Conservation (phyloP, 1,139 yeast species). For the Lodderomyces beijingensis region DNA sequence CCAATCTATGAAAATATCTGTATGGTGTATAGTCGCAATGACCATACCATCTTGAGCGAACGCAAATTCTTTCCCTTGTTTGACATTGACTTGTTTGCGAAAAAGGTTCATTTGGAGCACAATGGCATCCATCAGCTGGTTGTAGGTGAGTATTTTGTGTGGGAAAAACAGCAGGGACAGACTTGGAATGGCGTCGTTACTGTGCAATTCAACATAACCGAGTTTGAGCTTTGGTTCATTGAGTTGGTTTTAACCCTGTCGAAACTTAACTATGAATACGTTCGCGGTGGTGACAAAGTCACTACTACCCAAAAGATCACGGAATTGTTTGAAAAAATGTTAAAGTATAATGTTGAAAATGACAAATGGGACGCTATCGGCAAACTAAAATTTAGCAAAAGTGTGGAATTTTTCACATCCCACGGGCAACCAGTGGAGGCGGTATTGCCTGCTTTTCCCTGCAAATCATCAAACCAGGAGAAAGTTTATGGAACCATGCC, state of each 20-base stretch:
- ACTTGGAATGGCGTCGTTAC: slow-evolving; percentile 25
- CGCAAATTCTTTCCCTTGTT: slow-evolving; percentile 9
- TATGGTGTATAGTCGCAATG: slow-evolving; percentile 26
- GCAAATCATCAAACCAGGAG: slow-evolving; percentile 52
- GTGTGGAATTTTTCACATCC: slow-evolving; percentile 45
- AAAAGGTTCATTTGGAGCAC: slow-evolving; percentile 1
- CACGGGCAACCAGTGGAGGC: slow-evolving; percentile 48
- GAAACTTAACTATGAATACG: slow-evolving; percentile 8
- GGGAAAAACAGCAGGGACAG: slow-evolving; percentile 16
- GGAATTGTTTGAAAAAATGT: slow-evolving; percentile 32
- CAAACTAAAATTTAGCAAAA: slow-evolving; percentile 33
- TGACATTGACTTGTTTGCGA: neutral
- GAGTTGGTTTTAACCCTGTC: slow-evolving; percentile 19
- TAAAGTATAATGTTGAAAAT: slow-evolving; percentile 43
- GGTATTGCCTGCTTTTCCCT: slow-evolving; percentile 62
- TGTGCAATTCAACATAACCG: slow-evolving; percentile 16
- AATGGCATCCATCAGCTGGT: slow-evolving; percentile 10
- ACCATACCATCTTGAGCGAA: slow-evolving; percentile 8
- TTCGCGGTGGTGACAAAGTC: no score
- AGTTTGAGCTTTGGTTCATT: slow-evolving; percentile 34
- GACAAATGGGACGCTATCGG: slow-evolving; percentile 53
- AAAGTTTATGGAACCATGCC: slow-evolving; percentile 52
- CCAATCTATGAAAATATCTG: slow-evolving; percentile 32
- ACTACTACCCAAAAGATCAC: slow-evolving; percentile 19
- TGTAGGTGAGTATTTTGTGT: slow-evolving; percentile 14